Evolutionary conservation across 495 filamentous ascomycete species (phyloP).

Genomic region (Penicillium cataractarum): DNA sequence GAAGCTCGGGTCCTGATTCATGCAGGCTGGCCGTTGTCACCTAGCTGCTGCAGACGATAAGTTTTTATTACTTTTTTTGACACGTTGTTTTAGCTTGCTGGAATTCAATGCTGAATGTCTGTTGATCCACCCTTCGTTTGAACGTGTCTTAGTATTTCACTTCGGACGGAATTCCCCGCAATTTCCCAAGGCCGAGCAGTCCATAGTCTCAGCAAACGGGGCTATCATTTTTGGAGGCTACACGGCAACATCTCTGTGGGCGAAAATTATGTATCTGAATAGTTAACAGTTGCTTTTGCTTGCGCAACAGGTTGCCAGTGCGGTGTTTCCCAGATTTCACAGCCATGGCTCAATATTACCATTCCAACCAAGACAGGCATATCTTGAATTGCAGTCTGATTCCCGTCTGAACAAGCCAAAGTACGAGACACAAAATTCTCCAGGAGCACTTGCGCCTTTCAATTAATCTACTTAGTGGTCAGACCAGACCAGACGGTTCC

Average conservation of each 20-base stretch:
- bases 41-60: not conserved
- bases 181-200: not conserved
- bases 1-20: not conserved
- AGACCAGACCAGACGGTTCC: not conserved
- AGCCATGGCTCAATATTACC: not conserved
- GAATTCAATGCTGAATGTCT: not conserved
- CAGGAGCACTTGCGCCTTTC: too few species aligned
- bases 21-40: constrained; percentile 1
- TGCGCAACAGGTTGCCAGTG: not conserved
- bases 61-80: not conserved
- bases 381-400: not conserved
- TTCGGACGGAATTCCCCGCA: not conserved
- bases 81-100: not conserved
- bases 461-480: not conserved
- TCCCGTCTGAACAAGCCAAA: too few species aligned
- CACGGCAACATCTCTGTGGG: not conserved
- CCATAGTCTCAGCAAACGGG: not conserved
- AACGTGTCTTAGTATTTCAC: not conserved
- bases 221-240: not conserved
- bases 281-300: not conserved
- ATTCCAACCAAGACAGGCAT: not conserved
- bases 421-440: too few species aligned
- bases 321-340: not conserved
- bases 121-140: not conserved
- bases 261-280: not conserved